These are phyloP conservation scores for Cladophialophora immunda DNA, from an alignment of 2,329 filamentous ascomycete species.

Conservation along the genomic window DNA sequence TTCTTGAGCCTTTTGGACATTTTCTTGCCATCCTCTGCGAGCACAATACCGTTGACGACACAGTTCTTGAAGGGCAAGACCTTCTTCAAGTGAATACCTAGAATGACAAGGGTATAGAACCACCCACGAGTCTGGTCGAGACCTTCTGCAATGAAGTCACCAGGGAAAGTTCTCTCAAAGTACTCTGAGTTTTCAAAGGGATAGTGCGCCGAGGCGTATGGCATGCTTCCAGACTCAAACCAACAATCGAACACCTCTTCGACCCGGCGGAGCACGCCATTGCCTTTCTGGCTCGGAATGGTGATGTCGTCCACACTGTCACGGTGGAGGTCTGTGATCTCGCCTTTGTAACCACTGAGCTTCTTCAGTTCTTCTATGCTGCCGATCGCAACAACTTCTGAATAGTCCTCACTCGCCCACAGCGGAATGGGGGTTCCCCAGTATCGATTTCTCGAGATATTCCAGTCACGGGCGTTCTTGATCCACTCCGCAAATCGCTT, in stretches of 20 bases:
- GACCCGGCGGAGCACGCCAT: slow-evolving; percentile 76
- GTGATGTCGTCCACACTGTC: slow-evolving; percentile 90
- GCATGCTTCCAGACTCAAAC: slow-evolving; percentile 93
- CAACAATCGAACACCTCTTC: slow-evolving; percentile 92
- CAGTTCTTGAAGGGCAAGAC: slow-evolving; percentile 86
- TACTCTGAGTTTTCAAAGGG: slow-evolving; percentile 83
- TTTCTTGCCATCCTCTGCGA: slow-evolving; percentile 91
- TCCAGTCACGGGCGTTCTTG: slow-evolving; percentile 85
- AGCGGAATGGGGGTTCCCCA: slow-evolving; percentile 89
- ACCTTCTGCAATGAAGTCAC: slow-evolving; percentile 88
- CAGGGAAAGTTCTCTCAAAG: slow-evolving; percentile 79
- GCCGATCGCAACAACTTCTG: slow-evolving; percentile 81
- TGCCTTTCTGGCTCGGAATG: slow-evolving; percentile 83
- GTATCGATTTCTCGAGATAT: slow-evolving; percentile 86
- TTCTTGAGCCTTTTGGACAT: slow-evolving; percentile 95
- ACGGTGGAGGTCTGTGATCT: slow-evolving; percentile 81
- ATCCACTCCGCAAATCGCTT: slow-evolving; percentile 89
- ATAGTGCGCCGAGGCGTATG: slow-evolving; percentile 84
- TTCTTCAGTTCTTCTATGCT: slow-evolving; percentile 81
- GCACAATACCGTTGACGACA: slow-evolving; percentile 86
- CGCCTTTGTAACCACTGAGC: slow-evolving; percentile 79
- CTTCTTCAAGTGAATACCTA: slow-evolving; percentile 84
- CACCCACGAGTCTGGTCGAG: slow-evolving; percentile 89
- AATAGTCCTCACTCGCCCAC: slow-evolving; percentile 84
- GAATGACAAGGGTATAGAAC: slow-evolving; percentile 87